Base-by-base conservation (phyloP, 345 rosid species). In the Salix caprea region DNA sequence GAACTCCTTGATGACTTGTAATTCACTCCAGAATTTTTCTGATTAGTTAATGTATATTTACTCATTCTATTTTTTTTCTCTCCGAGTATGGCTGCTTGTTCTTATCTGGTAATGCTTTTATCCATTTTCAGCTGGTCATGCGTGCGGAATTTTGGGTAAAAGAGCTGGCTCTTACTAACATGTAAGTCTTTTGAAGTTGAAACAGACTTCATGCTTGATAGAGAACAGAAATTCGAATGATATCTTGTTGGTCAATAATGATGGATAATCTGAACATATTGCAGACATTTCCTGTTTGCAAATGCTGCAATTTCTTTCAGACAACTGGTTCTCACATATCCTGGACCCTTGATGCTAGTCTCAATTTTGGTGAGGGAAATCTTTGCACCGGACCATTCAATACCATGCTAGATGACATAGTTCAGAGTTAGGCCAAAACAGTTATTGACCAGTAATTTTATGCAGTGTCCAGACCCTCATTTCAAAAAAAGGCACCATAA, bases 391-490 rank as follows among this genome's bases (percentile, higher is more conserved):
- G 36, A 69, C 70, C n/a, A 8, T 68, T 39, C 40, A 34, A 50
- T 70, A 21, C 21, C 50, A 42, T 26, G 18, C 4, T 32, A 19
- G 60, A 23, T 24, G 19, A 11, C 28, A 32, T 11, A 24, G 21
- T 56, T 7, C n/a, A 34, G 65, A 11, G 37, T 40, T 58, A 68
- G 30, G 40, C 72, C 67, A 28, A 70, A 72, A 15, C 46, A 15
- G 7, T 72, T 58, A 40, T 0, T 40, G 44, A 40, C 13, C 28
- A 42, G 28, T 65, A 24, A 64, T 24, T 80, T 13, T 76, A 66
- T 85, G 85, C 87, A 95, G 99, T 95, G 97, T 69, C 97, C 97
- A 8, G 97, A 95, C 78, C 99, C 99, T 67, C 97, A 95, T 88
- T 93, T 93, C 90, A 95, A 95, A 91, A 93, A 88, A 85, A 86